Evolutionary conservation across 1,139 yeast species (phyloP), one percentile per base, ranked within the genome.

Genomic region (Saccharomycopsis hybrid): DNA sequence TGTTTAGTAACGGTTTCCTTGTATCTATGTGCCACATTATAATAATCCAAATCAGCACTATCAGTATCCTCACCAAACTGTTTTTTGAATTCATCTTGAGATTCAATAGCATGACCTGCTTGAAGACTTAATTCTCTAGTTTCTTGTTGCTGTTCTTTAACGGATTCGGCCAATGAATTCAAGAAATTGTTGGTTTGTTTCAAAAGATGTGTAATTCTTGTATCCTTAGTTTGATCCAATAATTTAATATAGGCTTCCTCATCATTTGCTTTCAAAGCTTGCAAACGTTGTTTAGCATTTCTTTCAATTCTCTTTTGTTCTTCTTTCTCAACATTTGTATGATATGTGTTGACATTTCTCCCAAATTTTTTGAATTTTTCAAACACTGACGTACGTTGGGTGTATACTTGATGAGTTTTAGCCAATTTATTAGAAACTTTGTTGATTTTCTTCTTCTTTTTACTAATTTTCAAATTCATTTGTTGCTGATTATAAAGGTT

Each of bases 241-340:
- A 85, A 74, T 60, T 84, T 84, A 67, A 85, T 77, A 67, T 85
- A 85, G 0, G 90, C 92, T 61, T 85, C 94, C 68, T 85, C 94
- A 69, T 85, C 92, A 62, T 85, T 85, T 53, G 86, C 85, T 59
- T 82, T 84, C 71, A 85, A 76, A 35, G 94, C 94, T 66, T 82
- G 89, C 64, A 85, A 77, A 80, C 94, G 87, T 61, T 84, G 90
- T 60, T 83, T 85, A 2, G 94, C 94, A 66, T 78, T 84, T 62
- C 76, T 77, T 65, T 85, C 94, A 44, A 82, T 66, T 61, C 84
- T 76, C 68, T 80, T 83, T 53, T 78, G 82, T 62, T 85, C 94
- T 57, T 85, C 94, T 59, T 78, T 81, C 53, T 84, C 89, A 24
- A 78, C 72, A 56, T 76, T 77, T 36, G 69, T 64, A 57, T 81